Percentiles rank a stretch among this genome's conserved stretches.
Evolutionary conservation across 2,329 filamentous ascomycete genomes (phyloP).

Genomic region (Cladosporium sp.): DNA sequence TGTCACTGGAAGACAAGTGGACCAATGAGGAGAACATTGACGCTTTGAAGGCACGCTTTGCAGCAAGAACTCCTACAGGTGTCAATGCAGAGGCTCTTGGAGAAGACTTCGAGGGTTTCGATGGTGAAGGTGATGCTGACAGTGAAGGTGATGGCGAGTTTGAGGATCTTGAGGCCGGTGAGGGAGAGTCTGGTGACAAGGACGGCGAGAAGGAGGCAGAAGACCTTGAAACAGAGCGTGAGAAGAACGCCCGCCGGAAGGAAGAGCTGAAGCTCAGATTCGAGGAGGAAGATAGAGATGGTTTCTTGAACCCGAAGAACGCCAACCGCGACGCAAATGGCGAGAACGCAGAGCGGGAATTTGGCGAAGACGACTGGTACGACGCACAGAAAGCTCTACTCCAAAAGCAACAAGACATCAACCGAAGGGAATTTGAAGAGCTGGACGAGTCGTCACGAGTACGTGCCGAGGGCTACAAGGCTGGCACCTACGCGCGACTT

Average conservation of each 20-base stretch:
- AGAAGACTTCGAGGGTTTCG: constrained; percentile 42
- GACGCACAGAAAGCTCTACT: constrained; percentile 91
- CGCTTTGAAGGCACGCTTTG: constrained; percentile 68
- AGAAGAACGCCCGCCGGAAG: constrained; percentile 84
- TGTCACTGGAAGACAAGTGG: constrained; percentile 81
- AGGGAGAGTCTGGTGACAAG: constrained; percentile 45
- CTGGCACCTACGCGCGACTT: constrained; percentile 89
- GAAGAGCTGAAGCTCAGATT: constrained; percentile 93
- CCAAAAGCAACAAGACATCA: constrained; percentile 95
- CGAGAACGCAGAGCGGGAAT: constrained; percentile 67
- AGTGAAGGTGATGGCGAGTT: constrained; percentile 77
- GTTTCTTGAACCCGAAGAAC: constrained; percentile 85
- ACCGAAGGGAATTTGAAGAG: constrained; percentile 84
- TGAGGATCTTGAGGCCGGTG: constrained; percentile 78
- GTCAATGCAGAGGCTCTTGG: constrained; percentile 48
- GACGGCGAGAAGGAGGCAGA: constrained; percentile 42
- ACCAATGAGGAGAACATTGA: constrained; percentile 73
- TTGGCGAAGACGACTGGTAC: constrained; percentile 98
- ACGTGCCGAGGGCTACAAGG: constrained; percentile 83
- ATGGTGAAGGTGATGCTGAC: constrained; percentile 48
- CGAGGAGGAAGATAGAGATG: constrained; percentile 96
- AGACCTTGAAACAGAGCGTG: constrained; percentile 79
- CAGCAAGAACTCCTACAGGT: constrained; percentile 59
- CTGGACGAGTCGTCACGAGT: constrained; percentile 80
- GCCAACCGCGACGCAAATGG: constrained; percentile 64